These are phyloP conservation scores for Ormosia semicastrata DNA, from an alignment of 306 rosid genomes.

Conservation along the genomic window DNA sequence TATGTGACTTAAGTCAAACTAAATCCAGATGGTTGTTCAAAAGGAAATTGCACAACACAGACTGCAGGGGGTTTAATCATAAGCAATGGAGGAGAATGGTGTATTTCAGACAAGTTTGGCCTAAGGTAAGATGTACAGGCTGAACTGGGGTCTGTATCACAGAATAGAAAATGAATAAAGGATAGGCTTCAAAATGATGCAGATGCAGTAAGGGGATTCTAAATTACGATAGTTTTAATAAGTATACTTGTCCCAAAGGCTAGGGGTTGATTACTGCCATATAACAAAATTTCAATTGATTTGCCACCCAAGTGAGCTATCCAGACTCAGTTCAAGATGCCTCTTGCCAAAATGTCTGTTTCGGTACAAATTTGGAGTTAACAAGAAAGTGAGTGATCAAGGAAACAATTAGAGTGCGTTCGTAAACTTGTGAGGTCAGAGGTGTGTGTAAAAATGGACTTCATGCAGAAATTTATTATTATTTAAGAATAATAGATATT, in stretches of 20 bases:
- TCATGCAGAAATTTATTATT: no score
- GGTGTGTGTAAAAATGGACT: no score
- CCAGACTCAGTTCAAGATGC: neutral
- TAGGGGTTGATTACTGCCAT: neutral
- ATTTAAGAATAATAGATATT: no score
- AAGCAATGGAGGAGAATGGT: neutral
- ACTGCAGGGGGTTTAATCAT: neutral
- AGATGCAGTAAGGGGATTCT: neutral
- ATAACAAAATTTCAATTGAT: neutral
- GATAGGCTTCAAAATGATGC: neutral
- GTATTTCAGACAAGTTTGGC: neutral
- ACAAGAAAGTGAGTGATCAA: no score
- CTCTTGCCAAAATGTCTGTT: neutral
- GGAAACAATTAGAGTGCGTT: no score
- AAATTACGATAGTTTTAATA: neutral
- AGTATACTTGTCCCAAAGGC: neutral
- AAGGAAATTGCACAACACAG: neutral
- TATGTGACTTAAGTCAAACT: neutral
- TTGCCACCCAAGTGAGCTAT: neutral
- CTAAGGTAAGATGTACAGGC: neutral
- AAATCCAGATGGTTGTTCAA: neutral
- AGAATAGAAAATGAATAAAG: neutral
- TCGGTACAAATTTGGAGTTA: no score
- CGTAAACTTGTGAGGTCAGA: no score
- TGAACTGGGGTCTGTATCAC: neutral